These are phyloP conservation scores for Calonectria pseudoturangicola DNA, from an alignment of 2,329 filamentous ascomycete genomes.

Conservation along the genomic window DNA sequence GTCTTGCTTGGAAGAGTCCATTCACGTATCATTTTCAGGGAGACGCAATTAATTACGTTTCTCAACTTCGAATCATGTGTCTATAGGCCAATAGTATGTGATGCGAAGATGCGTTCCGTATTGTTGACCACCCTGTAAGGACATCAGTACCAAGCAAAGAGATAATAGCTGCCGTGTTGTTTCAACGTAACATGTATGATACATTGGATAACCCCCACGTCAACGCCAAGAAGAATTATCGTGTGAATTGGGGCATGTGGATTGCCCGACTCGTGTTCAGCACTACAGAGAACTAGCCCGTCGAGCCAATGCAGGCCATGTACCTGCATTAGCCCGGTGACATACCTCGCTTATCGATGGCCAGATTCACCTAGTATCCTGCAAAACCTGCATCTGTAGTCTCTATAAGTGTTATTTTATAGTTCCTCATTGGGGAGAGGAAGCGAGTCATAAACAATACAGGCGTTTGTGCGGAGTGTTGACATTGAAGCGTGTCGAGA, in stretches of 20 bases:
- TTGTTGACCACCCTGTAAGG: neutral
- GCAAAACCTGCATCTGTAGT: neutral
- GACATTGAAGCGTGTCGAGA: neutral
- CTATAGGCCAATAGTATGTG: no score
- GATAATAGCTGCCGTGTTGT: neutral
- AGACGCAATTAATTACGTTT: no score
- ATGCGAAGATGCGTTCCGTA: neutral
- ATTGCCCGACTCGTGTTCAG: neutral
- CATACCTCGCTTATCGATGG: neutral
- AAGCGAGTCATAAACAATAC: neutral
- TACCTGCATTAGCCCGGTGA: neutral
- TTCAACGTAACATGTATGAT: neutral
- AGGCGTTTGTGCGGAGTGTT: neutral
- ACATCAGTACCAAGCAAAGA: neutral
- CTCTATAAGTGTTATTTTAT: neutral
- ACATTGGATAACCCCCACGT: neutral
- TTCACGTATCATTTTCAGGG: neutral
- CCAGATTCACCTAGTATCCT: neutral
- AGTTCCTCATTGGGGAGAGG: neutral
- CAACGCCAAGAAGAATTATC: neutral
- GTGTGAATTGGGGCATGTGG: neutral
- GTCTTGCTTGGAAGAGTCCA: no score
- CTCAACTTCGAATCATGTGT: no score
- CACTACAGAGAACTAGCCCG: neutral
- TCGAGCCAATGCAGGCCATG: neutral